Base-by-base conservation (phyloP, 73 alveolate genomes). In the Symbiodinium natans region DNA sequence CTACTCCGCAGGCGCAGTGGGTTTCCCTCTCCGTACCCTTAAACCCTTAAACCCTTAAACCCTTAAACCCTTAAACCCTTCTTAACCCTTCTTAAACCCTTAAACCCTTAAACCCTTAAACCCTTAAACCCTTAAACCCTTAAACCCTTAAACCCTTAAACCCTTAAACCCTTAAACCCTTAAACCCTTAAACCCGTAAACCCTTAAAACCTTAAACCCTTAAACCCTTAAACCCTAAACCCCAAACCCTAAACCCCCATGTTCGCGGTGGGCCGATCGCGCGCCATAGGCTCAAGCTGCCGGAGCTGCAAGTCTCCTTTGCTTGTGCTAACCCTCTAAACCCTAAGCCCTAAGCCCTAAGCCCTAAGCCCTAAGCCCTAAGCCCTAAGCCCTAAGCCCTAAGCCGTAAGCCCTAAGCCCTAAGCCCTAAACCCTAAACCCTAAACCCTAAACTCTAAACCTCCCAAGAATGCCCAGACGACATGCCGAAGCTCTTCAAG, bases 401-500 rank as follows among this genome's bases (percentile, higher is more conserved):
- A 43, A 43, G 11, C 56, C 56, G 19, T 43, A 43, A 43, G 11
- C 56, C 56, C 56, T 43, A 43, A 43, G 56, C 56, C 56, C 56
- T 43, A 43, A 43, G 11, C 56, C 56, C 56, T 43, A 43, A 43
- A 43, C 56, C 63, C 63, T 2, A 2, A 48, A 48, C 4, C 23
- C 4, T 5, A 48, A 48, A 25, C 63, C 17, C n/a, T n/a, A n/a
- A n/a, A n/a, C n/a, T n/a, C 63, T 1, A 48, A 48, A 5, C 63
- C 4, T 48, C 63, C n/a, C n/a, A n/a, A 13, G 74, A 15, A 21
- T 13, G 74, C 33, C 84, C 94, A 86, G 94, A 86, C n/a, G 94
- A 86, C 94, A 86, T 86, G 94, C 94, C 94, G 9, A 86, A 86
- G 94, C 94, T 86, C 94, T 86, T 86, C 77, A 86, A 86, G 94